Evolutionary conservation across 257 asterid species (phyloP), one percentile per base, ranked within the genome.

Genomic region (Anisodus acutangulus): DNA sequence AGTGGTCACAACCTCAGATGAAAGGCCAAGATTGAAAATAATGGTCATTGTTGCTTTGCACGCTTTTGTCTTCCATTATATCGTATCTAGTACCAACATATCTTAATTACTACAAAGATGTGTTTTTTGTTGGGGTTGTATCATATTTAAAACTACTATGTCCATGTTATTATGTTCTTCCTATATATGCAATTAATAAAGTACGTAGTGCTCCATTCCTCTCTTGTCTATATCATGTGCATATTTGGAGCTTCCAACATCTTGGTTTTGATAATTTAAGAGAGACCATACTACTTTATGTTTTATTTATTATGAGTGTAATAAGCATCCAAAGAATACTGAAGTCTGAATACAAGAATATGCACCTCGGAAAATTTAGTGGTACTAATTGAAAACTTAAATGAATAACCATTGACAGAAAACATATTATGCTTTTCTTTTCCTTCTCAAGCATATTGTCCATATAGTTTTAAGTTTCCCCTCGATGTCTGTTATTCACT

Each of bases 11-110:
- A 1, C 35, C 35, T 31, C 35, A 31, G 85, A 47, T 47, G n/a
- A 12, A 76, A 76, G 63, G 81, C 63, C 51, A 76, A 22, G 19
- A 76, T 9, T 76, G 63, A 76, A 76, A 76, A 26, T 76, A 76
- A 19, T 47, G 80, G 88, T 84, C 88, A 76, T 71, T 86, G 87
- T 85, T 89, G 89, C 91, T 88, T 89, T 89, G 89, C 90, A 90
- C 87, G 89, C 88, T 84, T 76, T 84, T 86, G 93, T 88, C 90
- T 78, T 82, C 62, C 91, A 66, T 76, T 76, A 51, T 76, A 53
- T 71, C 79, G 79, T 71, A 71, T 43, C 79, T 17, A 71, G 79
- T 76, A 51, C 81, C 60, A 51, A 26, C 63, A 51, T 16, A 16
- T 41, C 26, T 69, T 39, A 39, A 69, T 69, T 39, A 39, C 22